phyloP scores from a whole-genome alignment of 1,139 yeast genomes.

The Trichomonascaceae sp. region DNA sequence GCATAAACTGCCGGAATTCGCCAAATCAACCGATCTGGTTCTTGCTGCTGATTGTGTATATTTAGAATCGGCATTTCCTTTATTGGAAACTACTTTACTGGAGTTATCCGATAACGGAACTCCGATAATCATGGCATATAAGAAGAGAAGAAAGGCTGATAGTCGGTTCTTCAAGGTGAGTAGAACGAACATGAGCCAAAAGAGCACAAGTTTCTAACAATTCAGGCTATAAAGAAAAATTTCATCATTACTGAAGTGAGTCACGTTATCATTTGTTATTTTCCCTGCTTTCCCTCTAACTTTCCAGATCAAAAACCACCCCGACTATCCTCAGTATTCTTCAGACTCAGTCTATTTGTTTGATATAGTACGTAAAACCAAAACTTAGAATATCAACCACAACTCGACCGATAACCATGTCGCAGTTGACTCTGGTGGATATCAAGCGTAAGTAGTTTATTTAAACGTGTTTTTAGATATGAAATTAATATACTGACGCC shows the following conservation, averaged over 20 bases:
- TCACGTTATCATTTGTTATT: background rate
- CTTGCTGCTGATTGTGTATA: constrained; percentile 57
- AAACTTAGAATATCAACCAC: background rate
- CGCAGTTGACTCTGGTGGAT: constrained; percentile 6
- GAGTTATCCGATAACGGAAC: constrained; percentile 41
- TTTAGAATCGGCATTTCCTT: constrained; percentile 46
- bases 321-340: constrained; percentile 33
- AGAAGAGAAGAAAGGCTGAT: constrained; percentile 50
- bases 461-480: background rate
- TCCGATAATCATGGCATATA: constrained; percentile 44
- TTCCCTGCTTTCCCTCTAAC: constrained; percentile 4
- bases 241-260: constrained; percentile 33
- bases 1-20: constrained; percentile 36
- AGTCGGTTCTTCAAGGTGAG: constrained; percentile 40
- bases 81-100: constrained; percentile 43
- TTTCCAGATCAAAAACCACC: constrained; percentile 33
- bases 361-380: constrained; percentile 25
- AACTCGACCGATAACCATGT: background rate
- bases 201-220: constrained; percentile 1
- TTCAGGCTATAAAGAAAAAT: constrained; percentile 32
- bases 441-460: constrained; percentile 1
- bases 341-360: constrained; percentile 40
- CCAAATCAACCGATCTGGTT: constrained; percentile 38
- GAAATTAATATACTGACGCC: background rate
- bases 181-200: background rate